Evolutionary conservation across 2,329 filamentous ascomycete species (phyloP).

Genomic region (Lithohypha guttulata): DNA sequence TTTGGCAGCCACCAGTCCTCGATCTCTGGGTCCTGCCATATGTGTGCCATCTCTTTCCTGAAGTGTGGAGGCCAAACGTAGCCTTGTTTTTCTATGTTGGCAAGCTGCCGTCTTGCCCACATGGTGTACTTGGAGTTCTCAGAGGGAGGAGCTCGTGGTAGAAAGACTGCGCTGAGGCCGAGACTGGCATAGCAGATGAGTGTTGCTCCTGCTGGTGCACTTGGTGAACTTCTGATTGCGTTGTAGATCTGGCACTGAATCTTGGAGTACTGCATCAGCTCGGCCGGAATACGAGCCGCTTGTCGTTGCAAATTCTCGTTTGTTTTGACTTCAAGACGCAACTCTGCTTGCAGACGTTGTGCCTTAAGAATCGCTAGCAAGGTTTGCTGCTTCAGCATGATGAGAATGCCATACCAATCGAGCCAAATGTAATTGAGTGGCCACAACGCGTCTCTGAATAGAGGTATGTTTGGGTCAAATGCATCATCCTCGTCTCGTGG

Average conservation of each 20-base stretch:
- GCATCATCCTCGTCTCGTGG: constrained; percentile 39
- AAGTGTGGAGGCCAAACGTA: constrained; percentile 72
- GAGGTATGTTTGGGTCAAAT: constrained; percentile 13
- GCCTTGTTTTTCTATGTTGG: constrained; percentile 61
- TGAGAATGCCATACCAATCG: constrained; percentile 66
- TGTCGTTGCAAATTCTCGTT: not conserved
- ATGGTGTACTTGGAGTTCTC: constrained; percentile 55
- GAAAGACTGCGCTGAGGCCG: constrained; percentile 63
- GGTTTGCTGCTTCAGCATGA: constrained; percentile 73
- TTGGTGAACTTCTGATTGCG: constrained; percentile 61
- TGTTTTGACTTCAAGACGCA: not conserved
- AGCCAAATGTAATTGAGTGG: constrained; percentile 62
- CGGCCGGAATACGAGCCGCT: constrained; percentile 31
- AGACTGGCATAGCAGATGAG: constrained; percentile 66
- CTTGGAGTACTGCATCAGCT: constrained; percentile 53
- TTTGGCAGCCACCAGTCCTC: constrained; percentile 84
- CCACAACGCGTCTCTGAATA: constrained; percentile 63
- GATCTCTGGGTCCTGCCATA: constrained; percentile 53
- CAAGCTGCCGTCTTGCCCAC: constrained; percentile 74
- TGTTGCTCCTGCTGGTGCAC: constrained; percentile 58
- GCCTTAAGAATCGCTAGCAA: constrained; percentile 39
- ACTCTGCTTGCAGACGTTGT: not conserved
- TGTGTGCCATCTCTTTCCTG: constrained; percentile 61
- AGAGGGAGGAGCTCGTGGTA: constrained; percentile 45
- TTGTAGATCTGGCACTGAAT: constrained; percentile 70